Evolutionary conservation across 257 asterid genomes (phyloP).

Genomic region (Nicotiana attenuata): DNA sequence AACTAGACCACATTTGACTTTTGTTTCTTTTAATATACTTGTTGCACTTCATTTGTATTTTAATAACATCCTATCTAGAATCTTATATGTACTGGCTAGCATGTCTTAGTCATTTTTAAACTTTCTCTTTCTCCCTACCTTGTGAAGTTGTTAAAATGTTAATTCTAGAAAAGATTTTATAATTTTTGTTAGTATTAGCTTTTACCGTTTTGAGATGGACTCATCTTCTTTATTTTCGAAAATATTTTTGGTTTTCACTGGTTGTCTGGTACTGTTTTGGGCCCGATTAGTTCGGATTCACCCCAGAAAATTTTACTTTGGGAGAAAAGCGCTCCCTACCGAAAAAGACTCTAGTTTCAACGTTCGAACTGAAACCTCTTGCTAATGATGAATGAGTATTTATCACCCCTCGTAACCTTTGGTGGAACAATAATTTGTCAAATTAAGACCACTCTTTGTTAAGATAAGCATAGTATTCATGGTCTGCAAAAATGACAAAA

Average conservation of each 20-base stretch:
- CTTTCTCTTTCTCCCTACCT: not conserved
- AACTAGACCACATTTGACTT: slow-evolving; percentile 30
- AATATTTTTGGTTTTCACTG: no score
- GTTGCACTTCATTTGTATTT: not conserved
- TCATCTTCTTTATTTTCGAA: not conserved
- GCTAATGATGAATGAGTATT: not conserved
- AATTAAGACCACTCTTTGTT: not conserved
- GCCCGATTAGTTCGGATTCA: not conserved
- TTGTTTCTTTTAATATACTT: slow-evolving; percentile 1
- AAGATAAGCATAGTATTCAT: not conserved
- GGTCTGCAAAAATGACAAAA: not conserved
- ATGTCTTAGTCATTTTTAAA: slow-evolving; percentile 16
- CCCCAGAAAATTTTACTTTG: not conserved
- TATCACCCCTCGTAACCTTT: no score
- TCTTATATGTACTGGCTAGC: slow-evolving; percentile 29
- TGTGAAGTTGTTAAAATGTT: not conserved
- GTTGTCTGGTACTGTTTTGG: no score
- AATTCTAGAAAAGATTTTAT: no score
- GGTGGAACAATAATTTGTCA: not conserved
- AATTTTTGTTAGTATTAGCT: not conserved
- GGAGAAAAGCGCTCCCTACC: fast-evolving
- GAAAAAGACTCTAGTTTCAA: fast-evolving
- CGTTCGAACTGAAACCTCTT: not conserved
- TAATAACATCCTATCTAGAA: not conserved
- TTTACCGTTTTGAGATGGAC: not conserved